phyloP scores from a whole-genome alignment of 1,284 basidiomycete species.

The Heterobasidion irregulare region DNA sequence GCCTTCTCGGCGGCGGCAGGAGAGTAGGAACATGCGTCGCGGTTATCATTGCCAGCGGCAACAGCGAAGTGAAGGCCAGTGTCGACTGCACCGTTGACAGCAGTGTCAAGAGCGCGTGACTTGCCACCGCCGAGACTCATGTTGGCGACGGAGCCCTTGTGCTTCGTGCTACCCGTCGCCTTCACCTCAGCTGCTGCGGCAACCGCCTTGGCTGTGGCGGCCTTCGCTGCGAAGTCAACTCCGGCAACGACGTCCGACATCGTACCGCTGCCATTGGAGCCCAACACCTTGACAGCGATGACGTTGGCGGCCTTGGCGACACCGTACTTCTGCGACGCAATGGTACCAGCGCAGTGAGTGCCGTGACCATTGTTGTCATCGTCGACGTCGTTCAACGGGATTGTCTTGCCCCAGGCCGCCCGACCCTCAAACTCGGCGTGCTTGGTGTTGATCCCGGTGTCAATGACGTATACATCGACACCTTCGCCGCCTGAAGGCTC shows the following conservation, averaged over 20 bases:
- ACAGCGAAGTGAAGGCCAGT: conserved; percentile 91
- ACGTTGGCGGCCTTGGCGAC: conserved; percentile 93
- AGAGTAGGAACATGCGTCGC: conserved; percentile 61
- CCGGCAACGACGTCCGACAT: conserved; percentile 94
- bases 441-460: conserved; percentile 84
- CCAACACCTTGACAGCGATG: conserved; percentile 96
- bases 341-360: conserved; percentile 33
- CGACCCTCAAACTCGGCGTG: conserved; percentile 79
- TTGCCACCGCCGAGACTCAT: conserved; percentile 98
- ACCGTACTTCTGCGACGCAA: conserved; percentile 56
- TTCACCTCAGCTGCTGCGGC: conserved; percentile 58
- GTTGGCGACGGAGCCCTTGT: conserved; percentile 94
- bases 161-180: conserved; percentile 31
- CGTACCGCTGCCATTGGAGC: conserved; percentile 87
- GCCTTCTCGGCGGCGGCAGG: conserved; percentile 61
- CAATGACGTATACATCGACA: conserved; percentile 81
- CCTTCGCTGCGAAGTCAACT: conserved; percentile 75
- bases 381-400: conserved; percentile 45
- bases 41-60: conserved; percentile 66
- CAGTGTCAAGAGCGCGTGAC: conserved; percentile 79
- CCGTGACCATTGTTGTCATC: conserved; percentile 32
- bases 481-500: conserved; percentile 76
- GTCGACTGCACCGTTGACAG: conserved; percentile 82
- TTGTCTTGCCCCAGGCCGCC: conserved; percentile 29
- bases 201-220: conserved; percentile 49